Evolutionary conservation across 495 filamentous ascomycete species (phyloP), one percentile per base, ranked within the genome.

Genomic region (Aspergillus incahuasiensis): DNA sequence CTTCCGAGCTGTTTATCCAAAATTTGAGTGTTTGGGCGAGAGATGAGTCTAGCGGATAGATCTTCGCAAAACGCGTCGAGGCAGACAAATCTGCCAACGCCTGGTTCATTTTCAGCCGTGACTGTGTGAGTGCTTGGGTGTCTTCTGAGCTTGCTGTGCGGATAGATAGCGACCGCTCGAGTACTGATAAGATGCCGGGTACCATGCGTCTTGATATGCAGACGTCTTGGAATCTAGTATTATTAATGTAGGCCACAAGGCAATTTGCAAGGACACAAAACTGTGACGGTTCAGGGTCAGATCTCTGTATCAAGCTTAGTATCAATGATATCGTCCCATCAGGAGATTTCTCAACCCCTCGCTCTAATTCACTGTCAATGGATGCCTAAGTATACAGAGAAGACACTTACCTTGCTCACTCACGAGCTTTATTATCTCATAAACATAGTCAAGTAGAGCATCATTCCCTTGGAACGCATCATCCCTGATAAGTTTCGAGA

Each of bases 81-180:
- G 78, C 77, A 1, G 86, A 88, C 1, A 89, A 67, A 44, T 91
- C 86, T 9, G 84, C 82, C 15, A 89, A 65, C 7, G 78, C 69
- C 40, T 79, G 72, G 34, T 83, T 83, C 48, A 85, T 75, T 20
- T 78, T 77, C 16, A 73, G 67, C 24, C 80, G 79, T 25, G 84
- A 65, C 49, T 82, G 77, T 9, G 77, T 71, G 34, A 88, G 65
- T 40, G 76, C 69, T 47, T 80, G 71, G 16, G 71, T 67, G 8
- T 82, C 76, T 13, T 85, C 84, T 8, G 64, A 67, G n/a, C 48
- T 43, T 38, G 67, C 63, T 18, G 65, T 16, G 24, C 64, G 55
- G 22, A 73, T 61, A 1, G 63, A 56, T 20, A 65, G 62, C 1
- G 74, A 78, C 16, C 51, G 64, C 1, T 41, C 48, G 15, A 79